Evolutionary conservation across 1,139 yeast genomes (phyloP), one percentile per base, ranked within the genome.

Genomic region (Geotrichum bryndzae): DNA sequence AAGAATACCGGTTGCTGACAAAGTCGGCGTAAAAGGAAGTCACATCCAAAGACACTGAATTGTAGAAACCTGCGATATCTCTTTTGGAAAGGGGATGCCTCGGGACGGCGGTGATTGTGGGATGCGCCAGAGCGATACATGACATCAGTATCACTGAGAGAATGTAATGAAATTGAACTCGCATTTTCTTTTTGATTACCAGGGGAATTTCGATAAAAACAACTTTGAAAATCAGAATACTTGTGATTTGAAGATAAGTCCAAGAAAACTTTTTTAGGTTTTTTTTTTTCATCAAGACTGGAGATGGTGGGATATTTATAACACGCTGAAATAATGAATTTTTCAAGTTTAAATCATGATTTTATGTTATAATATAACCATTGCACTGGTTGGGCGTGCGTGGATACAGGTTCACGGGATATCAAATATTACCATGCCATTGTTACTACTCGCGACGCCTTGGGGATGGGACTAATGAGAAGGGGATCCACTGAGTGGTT

Each of bases 11-110:
- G 52, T 53, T 57, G 58, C 46, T 52, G 22, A 62, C 27, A 41
- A 57, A 62, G 54, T 62, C 60, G 11, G 33, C 51, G 58, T 59
- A 62, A 41, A 62, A 62, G 31, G 62, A 50, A 31, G 55, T 53
- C 13, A 62, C 57, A 52, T 62, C 50, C 27, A 55, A 41, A 31
- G 57, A 15, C 25, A 51, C 35, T 2, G 64, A 22, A 27, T 41
- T 46, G 58, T 56, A 60, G 56, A 60, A 60, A 33, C 27, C 51
- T 2, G 51, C 33, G 13, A 60, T 31, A 33, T 60, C 62, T 15
- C 59, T 51, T 11, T 56, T 51, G 1, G 23, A 53, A 8, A 27
- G 25, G 18, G 52, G 51, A 15, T 46, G 29, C 7, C 29, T 23
- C 1, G 46, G 33, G 23, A 13, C 53, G 7, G 15, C 18, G 52